phyloP scores from a whole-genome alignment of 179 eudicot genomes.

The Drosera spatulata region DNA sequence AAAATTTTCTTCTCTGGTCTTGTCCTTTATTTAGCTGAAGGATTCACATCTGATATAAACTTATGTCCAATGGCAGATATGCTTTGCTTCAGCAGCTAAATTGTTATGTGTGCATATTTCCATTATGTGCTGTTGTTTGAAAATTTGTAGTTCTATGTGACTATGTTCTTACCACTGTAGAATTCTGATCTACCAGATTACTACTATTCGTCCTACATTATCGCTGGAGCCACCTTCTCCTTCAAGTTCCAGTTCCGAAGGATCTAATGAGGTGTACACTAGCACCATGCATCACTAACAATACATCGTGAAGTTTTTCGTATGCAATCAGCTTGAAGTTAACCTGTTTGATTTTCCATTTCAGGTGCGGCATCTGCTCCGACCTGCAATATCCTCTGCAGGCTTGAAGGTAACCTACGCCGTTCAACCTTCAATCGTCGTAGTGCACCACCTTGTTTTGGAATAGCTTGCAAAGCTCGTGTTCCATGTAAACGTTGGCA shows the following conservation, averaged over 20 bases:
- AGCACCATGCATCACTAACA: too few relatives aligned
- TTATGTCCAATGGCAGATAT: too few relatives aligned
- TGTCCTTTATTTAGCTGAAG: too few relatives aligned
- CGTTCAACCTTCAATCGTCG: too few relatives aligned
- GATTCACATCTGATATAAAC: too few relatives aligned
- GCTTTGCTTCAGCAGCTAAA: not conserved
- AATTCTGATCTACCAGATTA: conserved; percentile 34
- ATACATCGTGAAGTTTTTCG: too few relatives aligned
- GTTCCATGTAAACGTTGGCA: too few relatives aligned
- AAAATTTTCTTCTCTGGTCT: too few relatives aligned
- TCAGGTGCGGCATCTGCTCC: conserved; percentile 27
- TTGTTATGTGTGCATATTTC: not conserved
- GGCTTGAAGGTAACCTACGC: conserved; percentile 36
- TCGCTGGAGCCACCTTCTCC: conserved; percentile 54
- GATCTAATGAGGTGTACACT: conserved; percentile 43
- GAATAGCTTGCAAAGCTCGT: too few relatives aligned
- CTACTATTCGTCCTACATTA: conserved; percentile 37
- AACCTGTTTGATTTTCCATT: conserved; percentile 1
- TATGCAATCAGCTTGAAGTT: too few relatives aligned
- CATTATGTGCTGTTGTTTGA: not conserved
- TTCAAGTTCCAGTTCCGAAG: conserved; percentile 23
- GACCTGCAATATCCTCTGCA: conserved; percentile 24
- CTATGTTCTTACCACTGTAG: not conserved
- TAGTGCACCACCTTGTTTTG: too few relatives aligned
- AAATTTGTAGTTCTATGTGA: not conserved